phyloP scores from a whole-genome alignment of 2,329 filamentous ascomycete species.

The Capronia epimyces region DNA sequence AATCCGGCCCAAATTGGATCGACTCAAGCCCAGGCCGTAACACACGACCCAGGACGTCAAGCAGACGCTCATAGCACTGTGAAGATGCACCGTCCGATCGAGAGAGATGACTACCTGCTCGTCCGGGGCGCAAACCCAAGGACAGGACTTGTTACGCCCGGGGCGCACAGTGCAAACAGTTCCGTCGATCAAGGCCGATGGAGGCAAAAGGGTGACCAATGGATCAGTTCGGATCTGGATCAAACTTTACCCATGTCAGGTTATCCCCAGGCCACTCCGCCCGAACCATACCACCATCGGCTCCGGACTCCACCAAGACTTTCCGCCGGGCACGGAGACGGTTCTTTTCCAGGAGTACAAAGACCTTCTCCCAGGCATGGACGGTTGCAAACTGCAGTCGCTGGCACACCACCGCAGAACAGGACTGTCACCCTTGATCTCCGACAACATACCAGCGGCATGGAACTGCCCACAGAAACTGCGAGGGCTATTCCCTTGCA shows the following conservation, averaged over 20 bases:
- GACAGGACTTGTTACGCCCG: constrained; percentile 38
- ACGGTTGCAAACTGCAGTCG: background rate
- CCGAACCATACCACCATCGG: constrained; percentile 3
- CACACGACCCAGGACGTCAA: background rate
- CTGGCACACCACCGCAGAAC: background rate
- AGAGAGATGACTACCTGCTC: constrained; percentile 35
- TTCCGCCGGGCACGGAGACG: background rate
- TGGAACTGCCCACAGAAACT: background rate
- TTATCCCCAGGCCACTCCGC: constrained; percentile 3
- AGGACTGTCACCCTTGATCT: background rate
- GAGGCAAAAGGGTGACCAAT: constrained; percentile 36
- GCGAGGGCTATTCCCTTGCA: background rate
- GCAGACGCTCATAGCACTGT: background rate
- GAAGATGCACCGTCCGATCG: constrained; percentile 22
- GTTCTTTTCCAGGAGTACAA: background rate
- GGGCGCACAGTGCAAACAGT: constrained; percentile 28
- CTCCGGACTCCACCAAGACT: constrained; percentile 18
- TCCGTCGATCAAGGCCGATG: constrained; percentile 31
- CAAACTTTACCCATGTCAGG: constrained; percentile 28
- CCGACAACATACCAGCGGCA: background rate
- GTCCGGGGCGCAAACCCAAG: constrained; percentile 34
- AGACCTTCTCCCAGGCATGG: background rate
- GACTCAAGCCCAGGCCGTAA: background rate
- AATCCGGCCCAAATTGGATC: background rate
- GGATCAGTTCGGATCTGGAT: constrained; percentile 32